Percentiles rank a stretch among this genome's conserved stretches.
phyloP scores from a whole-genome alignment of 2,329 filamentous ascomycete genomes.

The Cercospora citrullina region DNA sequence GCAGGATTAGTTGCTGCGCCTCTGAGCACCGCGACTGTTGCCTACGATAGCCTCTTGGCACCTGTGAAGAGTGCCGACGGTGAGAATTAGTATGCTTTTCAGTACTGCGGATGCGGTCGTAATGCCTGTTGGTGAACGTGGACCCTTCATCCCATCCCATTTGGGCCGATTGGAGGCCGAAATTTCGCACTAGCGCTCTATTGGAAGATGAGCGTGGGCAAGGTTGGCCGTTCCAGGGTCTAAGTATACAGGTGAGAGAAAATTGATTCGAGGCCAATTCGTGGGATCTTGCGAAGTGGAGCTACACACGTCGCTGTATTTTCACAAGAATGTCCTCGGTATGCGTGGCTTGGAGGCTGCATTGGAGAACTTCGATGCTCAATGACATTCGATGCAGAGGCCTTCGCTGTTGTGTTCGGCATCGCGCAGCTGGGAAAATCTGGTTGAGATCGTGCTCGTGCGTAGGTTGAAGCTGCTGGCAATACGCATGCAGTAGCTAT shows the following conservation, averaged over 20 bases:
- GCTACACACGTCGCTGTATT: neutral
- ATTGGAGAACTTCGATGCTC: neutral
- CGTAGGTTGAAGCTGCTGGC: neutral
- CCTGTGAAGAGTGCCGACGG: neutral
- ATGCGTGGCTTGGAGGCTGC: neutral
- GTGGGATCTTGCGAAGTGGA: neutral
- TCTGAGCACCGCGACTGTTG: neutral
- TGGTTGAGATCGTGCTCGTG: neutral
- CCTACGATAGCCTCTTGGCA: neutral
- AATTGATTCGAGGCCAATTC: neutral
- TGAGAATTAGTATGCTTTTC: neutral
- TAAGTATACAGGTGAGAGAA: neutral
- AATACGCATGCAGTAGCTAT: neutral
- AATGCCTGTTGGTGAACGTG: conserved; percentile 8
- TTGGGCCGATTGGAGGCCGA: conserved; percentile 24
- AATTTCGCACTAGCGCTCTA: conserved; percentile 9
- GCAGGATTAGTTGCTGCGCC: neutral
- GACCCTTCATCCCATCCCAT: conserved; percentile 15
- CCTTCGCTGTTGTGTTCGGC: neutral
- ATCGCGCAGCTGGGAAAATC: neutral
- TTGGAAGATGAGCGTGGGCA: conserved; percentile 18
- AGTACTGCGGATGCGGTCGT: conserved; percentile 1
- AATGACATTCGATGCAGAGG: neutral
- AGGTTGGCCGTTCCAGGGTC: neutral
- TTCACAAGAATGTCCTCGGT: neutral